Conservation (phyloP, 2,329 filamentous ascomycete species). For the Aureobasidium sp. region DNA sequence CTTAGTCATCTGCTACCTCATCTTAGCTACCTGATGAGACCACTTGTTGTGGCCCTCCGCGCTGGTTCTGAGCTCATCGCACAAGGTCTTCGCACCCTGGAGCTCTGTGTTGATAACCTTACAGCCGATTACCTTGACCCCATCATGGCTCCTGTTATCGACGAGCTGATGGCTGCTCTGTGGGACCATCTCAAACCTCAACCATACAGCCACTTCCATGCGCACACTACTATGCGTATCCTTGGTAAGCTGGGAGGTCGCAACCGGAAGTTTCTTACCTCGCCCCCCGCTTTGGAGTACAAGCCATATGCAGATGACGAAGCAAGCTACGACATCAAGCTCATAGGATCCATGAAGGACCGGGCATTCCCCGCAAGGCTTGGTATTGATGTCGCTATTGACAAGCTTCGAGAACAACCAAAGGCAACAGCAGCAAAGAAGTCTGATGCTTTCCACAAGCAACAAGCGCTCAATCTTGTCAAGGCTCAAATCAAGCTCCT, state of each 20-base stretch:
- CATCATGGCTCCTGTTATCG: conserved; percentile 98
- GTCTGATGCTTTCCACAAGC: conserved; percentile 82
- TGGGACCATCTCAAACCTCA: conserved; percentile 92
- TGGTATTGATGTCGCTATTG: conserved; percentile 80
- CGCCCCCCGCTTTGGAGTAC: conserved; percentile 74
- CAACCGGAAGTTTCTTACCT: conserved; percentile 91
- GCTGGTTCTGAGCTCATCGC: conserved; percentile 90
- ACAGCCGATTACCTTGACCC: conserved; percentile 97
- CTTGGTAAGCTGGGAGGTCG: conserved; percentile 91
- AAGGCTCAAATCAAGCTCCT: conserved; percentile 83
- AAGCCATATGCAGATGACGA: conserved; percentile 80
- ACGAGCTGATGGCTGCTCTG: conserved; percentile 94
- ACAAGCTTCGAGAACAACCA: conserved; percentile 73
- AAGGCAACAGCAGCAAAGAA: conserved; percentile 53
- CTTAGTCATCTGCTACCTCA: conserved; percentile 92
- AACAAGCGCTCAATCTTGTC: conserved; percentile 81
- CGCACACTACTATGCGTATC: conserved; percentile 95
- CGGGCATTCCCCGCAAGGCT: conserved; percentile 78
- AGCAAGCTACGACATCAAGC: conserved; percentile 76
- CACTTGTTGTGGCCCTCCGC: conserved; percentile 86
- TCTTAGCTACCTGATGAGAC: conserved; percentile 92
- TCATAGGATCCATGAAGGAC: conserved; percentile 84
- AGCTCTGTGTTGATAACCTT: conserved; percentile 95
- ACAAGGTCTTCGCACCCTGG: conserved; percentile 84
- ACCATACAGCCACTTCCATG: conserved; percentile 94